Base-by-base conservation (phyloP, 164 flowering plant species). In the Magnolia sinica region DNA sequence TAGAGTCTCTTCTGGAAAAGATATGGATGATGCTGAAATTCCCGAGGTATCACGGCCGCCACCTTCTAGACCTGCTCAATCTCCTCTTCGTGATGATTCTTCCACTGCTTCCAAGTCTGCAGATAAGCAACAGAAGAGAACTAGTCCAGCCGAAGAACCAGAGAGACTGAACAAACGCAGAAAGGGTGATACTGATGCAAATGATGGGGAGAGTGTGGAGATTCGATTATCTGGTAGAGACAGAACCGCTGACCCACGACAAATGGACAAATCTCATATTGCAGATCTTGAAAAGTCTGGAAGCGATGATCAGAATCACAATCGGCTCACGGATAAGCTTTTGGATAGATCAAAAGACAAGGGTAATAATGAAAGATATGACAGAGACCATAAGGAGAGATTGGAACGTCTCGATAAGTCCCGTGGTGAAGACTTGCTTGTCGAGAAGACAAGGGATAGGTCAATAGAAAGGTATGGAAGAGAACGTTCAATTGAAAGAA, bases 401-500 rank as follows among this genome's bases (percentile, higher is more conserved):
- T 27, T 79, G 71, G 96, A 91, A 10, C 92, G 97, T 14, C 65
- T 83, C 70, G 94, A 90, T 69, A 93, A 90, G 81, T 81, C 90
- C 5, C 91, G 88, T 22, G 84, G 84, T 27, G 97, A 91, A 81
- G 96, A 91, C 74, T 45, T 71, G 63, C 23, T 81, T 63, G 77
- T 77, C 24, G 95, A 93, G 55, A 90, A 84, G 82, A 50, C 84
- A 14, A 90, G 97, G 78, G 99, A 89, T 77, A 88, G 93, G 80
- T 94, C 98, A 22, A 80, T 88, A 81, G 99, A 96, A 81, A 84
- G 98, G 79, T 79, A 91, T 88, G 91, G 88, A 73, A 87, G 93
- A 79, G 98, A 93, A 79, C 91, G 88, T 74, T 94, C 98, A 19
- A 88, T 93, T 77, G 99, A 96, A 74, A 90, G 89, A 85, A 72